A percentile compares a stretch with the other conserved stretches of the same genome.
phyloP scores from a whole-genome alignment of 176 grass and related monocot genomes.

The Chloris gayana region DNA sequence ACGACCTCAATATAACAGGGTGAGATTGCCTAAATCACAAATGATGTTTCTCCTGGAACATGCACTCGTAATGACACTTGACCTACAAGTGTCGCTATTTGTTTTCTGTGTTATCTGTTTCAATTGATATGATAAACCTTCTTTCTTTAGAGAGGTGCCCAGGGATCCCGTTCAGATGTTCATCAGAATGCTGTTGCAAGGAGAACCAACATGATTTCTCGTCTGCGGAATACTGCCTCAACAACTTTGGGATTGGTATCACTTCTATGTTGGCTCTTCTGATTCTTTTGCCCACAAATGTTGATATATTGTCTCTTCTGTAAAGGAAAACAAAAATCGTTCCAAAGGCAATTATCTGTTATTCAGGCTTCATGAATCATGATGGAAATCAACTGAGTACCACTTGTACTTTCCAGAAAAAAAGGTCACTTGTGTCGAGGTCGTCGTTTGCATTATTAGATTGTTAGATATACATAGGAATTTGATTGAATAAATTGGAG shows the following conservation, averaged over 20 bases:
- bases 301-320: conserved; percentile 4
- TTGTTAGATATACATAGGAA: conserved; percentile 11
- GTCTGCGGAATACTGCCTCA: not conserved
- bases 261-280: conserved; percentile 9
- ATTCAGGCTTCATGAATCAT: conserved; percentile 20
- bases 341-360: not conserved
- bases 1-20: conserved; percentile 41
- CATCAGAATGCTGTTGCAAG: conserved; percentile 19
- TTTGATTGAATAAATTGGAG: conserved; percentile 6
- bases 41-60: conserved; percentile 5
- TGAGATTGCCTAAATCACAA: conserved; percentile 38
- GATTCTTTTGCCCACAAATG: conserved; percentile 6
- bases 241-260: conserved; percentile 42
- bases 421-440: not conserved
- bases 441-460: conserved; percentile 20
- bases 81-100: conserved; percentile 21
- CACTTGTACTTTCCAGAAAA: not conserved
- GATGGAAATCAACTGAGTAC: conserved; percentile 12
- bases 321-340: conserved; percentile 19
- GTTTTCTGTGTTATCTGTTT: conserved; percentile 24
- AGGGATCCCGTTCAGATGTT: conserved; percentile 28
- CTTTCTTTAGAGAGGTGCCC: conserved; percentile 46
- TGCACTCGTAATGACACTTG: not conserved
- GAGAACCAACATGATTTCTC: conserved; percentile 25
- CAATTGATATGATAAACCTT: conserved; percentile 23